Base-by-base conservation (phyloP, 2,329 filamentous ascomycete species). In the Didymella glomerata region DNA sequence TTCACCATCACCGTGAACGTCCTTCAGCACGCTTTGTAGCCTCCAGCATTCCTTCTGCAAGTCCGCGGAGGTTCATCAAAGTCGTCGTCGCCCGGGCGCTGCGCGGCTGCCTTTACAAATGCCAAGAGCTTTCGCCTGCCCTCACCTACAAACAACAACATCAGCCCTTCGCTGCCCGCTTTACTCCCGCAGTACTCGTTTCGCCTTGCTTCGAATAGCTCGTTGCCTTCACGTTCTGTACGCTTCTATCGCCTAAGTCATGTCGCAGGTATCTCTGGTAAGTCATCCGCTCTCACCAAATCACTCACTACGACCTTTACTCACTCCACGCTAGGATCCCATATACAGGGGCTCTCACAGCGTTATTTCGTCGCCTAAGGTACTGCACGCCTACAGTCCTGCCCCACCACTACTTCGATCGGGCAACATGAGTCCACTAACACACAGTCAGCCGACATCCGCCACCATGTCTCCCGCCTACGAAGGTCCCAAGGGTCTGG, bases 401-500 rank as follows among this genome's bases (percentile, higher is more conserved):
- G 18, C 42, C 2, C 16, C 13, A n/a, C 7, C 40, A 25, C 22
- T n/a, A n/a, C 14, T n/a, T 44, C 41, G 11, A 44, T n/a, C 14
- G 22, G 10, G 22, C 40, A 16, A 22, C 24, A 25, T n/a, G 16
- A 27, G 5, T 13, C 24, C 6, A 27, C 45, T 53, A 22, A 49
- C 24, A 30, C 3, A 8, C 3, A 41, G 2, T 6, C 20, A 57
- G 34, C 27, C 36, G 41, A 30, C 8, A 1, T 9, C 9, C 14
- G 36, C 36, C 36, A 24, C 22, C 4, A 52, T 52, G 42, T 4
- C 41, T 36, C 32, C 51, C 20, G 18, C 25, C 16, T 56, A 60
- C 30, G 40, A 48, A 7, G 64, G 66, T 14, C 62, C 67, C 4
- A 60, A 47, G 11, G 48, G 59, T n/a, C 62, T 68, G n/a, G 52